phyloP scores from a whole-genome alignment of 208 protist genomes.

The Trypanosoma cruzi region DNA sequence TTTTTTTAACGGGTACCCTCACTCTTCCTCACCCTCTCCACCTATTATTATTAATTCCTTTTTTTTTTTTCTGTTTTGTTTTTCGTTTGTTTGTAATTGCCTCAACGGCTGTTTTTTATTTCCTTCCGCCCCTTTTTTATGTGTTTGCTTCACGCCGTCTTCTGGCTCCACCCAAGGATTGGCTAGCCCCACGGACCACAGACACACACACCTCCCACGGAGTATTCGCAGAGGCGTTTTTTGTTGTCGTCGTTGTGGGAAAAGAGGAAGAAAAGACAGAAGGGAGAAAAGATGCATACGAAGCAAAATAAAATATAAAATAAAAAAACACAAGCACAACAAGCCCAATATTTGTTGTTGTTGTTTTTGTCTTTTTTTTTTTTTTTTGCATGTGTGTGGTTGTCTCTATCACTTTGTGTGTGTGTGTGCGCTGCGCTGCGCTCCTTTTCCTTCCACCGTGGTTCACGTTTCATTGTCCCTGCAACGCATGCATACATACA shows the following conservation, averaged over 20 bases:
- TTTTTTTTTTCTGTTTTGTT: slow-evolving; percentile 4
- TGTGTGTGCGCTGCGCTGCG: not conserved
- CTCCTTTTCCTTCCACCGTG: not conserved
- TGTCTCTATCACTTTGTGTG: not conserved
- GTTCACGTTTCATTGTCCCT: too few relatives aligned
- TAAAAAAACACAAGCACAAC: too few relatives aligned
- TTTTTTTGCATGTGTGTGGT: too few relatives aligned
- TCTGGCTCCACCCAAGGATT: not conserved
- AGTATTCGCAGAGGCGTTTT: not conserved
- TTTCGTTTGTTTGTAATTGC: slow-evolving; percentile 3
- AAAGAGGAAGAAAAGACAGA: not conserved
- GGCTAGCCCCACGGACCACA: not conserved
- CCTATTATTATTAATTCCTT: slow-evolving; percentile 1
- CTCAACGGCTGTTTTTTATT: not conserved
- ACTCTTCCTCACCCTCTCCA: not conserved
- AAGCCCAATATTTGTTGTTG: too few relatives aligned
- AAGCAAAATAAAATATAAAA: not conserved
- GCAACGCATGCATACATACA: not conserved
- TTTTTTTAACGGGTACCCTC: not conserved
- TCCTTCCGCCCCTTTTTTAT: not conserved
- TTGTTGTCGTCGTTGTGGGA: not conserved
- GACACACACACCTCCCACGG: not conserved
- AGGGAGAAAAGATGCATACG: not conserved
- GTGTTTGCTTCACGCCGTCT: not conserved
- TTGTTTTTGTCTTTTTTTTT: too few relatives aligned